Base-by-base conservation (phyloP, 2,329 filamentous ascomycete species). In the Knufia petricola region DNA sequence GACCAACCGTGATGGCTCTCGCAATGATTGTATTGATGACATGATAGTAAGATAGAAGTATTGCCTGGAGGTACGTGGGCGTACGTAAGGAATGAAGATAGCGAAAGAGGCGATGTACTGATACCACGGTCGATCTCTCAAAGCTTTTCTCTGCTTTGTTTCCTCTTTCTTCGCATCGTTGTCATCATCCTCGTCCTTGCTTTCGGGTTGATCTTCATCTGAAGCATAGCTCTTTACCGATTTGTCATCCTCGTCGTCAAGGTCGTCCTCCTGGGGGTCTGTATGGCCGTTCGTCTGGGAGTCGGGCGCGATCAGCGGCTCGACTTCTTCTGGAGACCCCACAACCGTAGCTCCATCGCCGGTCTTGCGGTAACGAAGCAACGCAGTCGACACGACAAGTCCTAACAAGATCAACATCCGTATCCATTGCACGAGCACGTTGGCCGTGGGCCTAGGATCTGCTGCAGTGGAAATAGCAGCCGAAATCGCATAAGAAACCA, bases 71-170 rank as follows among this genome's bases (percentile, higher is more conserved):
- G 84, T 75, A 45, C 78, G 75, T 1, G 88, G 87, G 79, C 85
- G 89, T 17, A 94, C 71, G 60, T 87, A 85, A 0, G 85, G 86
- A 23, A 89, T 70, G 62, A 94, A 83, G 30, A 90, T 56, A 69
- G 73, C 71, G 66, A 88, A 94, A 4, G 82, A 78, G 60, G 84
- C 87, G 23, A 82, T 71, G 59, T 92, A 92, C 37, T 78, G 77
- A 56, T 85, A 75, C 84, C 40, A 38, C 34, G 51, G 50, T 9
- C 55, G 50, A 23, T 50, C 49, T 21, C 49, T 49, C 19, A 57
- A 48, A 21, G 50, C 48, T 19, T 49, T 41, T 40, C 51, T 31
- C 31, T 46, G 43, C n/a, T 43, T 38, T 17, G 37, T 48, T 15
- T 50, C 41, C 26, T 84, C 78, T 84, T 78, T 60, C 82, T 74